Conservation (phyloP, 2,329 filamentous ascomycete species). For the Coniochaeta hoffmannii region DNA sequence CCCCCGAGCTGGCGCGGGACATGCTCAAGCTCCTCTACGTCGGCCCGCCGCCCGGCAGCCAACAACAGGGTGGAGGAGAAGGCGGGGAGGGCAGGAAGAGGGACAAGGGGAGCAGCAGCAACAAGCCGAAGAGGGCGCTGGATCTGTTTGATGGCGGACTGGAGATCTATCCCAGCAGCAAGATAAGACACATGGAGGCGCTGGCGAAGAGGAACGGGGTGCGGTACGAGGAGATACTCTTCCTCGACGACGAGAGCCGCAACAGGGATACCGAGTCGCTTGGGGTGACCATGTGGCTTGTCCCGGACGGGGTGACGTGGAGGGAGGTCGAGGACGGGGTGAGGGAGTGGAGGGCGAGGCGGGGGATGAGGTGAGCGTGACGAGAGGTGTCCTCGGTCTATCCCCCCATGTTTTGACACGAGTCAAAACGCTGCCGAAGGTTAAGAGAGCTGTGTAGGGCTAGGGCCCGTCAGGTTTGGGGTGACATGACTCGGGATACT, state of each 20-base stretch:
- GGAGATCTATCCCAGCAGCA: slow-evolving; percentile 69
- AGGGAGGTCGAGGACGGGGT: slow-evolving; percentile 75
- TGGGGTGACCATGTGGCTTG: slow-evolving; percentile 78
- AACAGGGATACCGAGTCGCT: slow-evolving; percentile 75
- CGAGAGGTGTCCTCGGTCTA: background rate
- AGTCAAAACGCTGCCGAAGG: too few species aligned
- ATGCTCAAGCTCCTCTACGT: slow-evolving; percentile 70
- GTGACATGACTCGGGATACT: background rate
- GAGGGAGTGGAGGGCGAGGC: slow-evolving; percentile 69
- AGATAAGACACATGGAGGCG: slow-evolving; percentile 76
- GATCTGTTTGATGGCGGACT: slow-evolving; percentile 53
- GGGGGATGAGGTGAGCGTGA: slow-evolving; percentile 28
- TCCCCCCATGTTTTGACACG: background rate
- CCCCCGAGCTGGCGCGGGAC: slow-evolving; percentile 72
- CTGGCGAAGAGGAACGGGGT: slow-evolving; percentile 66
- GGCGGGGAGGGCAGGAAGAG: slow-evolving; percentile 2
- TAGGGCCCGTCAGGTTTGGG: background rate
- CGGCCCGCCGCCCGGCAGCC: slow-evolving; percentile 19
- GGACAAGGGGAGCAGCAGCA: too few species aligned
- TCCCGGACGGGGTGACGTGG: slow-evolving; percentile 70
- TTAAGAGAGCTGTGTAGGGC: too few species aligned
- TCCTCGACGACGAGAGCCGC: slow-evolving; percentile 87
- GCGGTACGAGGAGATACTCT: slow-evolving; percentile 77
- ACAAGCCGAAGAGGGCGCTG: slow-evolving; percentile 38
- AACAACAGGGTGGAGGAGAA: slow-evolving; percentile 13